Base-by-base conservation (phyloP, 305 asterid genomes). In the Petunia hybrid region DNA sequence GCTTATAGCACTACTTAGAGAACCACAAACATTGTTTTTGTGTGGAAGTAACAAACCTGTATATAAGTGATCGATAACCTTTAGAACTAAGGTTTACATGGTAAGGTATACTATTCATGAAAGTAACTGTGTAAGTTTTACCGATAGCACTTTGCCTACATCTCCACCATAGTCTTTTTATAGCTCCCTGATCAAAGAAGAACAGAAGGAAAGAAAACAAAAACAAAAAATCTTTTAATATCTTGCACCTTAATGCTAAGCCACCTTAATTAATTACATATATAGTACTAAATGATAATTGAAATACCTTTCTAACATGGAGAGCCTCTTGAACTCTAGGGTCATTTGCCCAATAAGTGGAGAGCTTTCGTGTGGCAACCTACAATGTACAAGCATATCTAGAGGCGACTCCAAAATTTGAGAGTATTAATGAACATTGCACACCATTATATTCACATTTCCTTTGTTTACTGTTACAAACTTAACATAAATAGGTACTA, bases 331-430 rank as follows among this genome's bases (percentile, higher is more conserved):
- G 84, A 9, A 81, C 84, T 5, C 73, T 62, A 35, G 81, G 84
- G 61, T 81, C 64, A 81, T 81, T 81, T 63, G 84, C 84, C 84
- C 84, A 81, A 65, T 63, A 10, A 65, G 39, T 53, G n/a, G 74
- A 43, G 38, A 81, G 77, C 5, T 55, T 48, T 51, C 45, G 74
- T 31, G 45, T 67, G 1, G 64, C 68, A 53, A 45, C 68, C 84
- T 81, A 40, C 67, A 62, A 35, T 45, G 31, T 22, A 22, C 31
- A 22, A 22, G 31, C 31, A 22, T 22, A 22, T 22, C 0, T 22
- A 22, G 31, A 22, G 31, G 1, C 1, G 31, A 22, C 31, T 22
- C 31, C 31, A 22, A 22, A 22, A 22, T 22, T 22, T 0, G 31
- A 22, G 1, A 22, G 31, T 22, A 22, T 22, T 22, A 0, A 22